Percentiles rank a stretch among this genome's conserved stretches.
Evolutionary conservation across 2,329 filamentous ascomycete species (phyloP).

Genomic region (Claviceps fusiformis): DNA sequence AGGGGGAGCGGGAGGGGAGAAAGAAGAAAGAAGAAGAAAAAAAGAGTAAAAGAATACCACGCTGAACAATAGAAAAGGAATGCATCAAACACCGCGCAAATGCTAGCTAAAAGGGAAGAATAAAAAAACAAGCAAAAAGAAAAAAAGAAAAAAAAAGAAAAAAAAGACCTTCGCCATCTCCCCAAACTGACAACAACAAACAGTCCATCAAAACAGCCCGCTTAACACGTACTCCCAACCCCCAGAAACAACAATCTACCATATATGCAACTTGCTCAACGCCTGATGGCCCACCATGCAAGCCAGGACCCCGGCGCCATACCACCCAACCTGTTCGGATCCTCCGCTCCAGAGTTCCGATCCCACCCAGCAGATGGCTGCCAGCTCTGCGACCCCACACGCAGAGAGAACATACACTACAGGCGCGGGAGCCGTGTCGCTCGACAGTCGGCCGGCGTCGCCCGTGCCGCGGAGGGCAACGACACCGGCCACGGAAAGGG

Average conservation of each 20-base stretch:
- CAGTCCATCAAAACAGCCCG: too few species aligned
- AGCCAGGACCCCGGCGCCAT: conserved; percentile 16
- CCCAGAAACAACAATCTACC: not conserved
- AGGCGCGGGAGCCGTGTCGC: conserved; percentile 8
- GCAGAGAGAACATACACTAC: conserved; percentile 12
- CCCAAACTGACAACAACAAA: too few species aligned
- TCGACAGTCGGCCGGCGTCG: conserved; percentile 10
- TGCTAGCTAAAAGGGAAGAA: too few species aligned
- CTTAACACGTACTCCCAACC: too few species aligned
- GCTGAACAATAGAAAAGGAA: too few species aligned
- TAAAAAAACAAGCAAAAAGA: too few species aligned
- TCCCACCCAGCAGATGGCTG: conserved; percentile 20
- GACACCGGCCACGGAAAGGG: conserved; percentile 15
- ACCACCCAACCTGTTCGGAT: conserved; percentile 10
- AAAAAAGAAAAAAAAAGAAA: too few species aligned
- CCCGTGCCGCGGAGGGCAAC: conserved; percentile 18
- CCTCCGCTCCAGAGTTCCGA: conserved; percentile 17
- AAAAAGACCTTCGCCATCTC: too few species aligned
- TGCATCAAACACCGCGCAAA: too few species aligned
- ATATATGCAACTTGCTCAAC: not conserved
- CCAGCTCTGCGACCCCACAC: conserved; percentile 19
- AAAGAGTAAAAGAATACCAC: too few species aligned
- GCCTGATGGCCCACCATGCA: conserved; percentile 20
- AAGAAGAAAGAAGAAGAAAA: too few species aligned
- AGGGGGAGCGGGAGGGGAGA: too few species aligned